Percentiles rank a stretch among this genome's conserved stretches.
phyloP scores from a whole-genome alignment of 495 filamentous ascomycete genomes.

The Tirmania nivea region DNA sequence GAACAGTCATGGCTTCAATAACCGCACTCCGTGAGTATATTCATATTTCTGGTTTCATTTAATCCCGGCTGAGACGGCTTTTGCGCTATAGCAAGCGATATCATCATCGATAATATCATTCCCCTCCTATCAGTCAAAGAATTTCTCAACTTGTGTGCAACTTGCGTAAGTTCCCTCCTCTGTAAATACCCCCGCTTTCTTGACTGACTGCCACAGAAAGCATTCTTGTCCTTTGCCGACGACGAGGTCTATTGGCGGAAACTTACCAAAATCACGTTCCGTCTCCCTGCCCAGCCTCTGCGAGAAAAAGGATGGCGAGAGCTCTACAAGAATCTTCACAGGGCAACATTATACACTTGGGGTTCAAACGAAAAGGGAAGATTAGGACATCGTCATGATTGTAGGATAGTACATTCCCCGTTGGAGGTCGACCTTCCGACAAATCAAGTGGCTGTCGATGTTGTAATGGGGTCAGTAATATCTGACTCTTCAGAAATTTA shows the following conservation, averaged over 20 bases:
- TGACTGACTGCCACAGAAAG: background rate
- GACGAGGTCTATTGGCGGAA: background rate
- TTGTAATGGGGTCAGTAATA: conserved; percentile 7
- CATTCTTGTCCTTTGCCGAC: background rate
- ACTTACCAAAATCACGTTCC: background rate
- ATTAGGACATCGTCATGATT: conserved; percentile 8
- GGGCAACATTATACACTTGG: conserved; percentile 12
- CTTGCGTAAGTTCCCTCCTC: background rate
- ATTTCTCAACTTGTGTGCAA: background rate
- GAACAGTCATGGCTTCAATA: too few species aligned
- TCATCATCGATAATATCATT: background rate
- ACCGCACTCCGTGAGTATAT: too few species aligned
- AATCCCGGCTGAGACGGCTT: background rate
- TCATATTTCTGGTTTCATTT: too few species aligned
- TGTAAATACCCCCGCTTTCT: background rate
- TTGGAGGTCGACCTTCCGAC: background rate
- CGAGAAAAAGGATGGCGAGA: conserved; percentile 2
- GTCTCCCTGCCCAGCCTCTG: background rate
- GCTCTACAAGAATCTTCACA: conserved; percentile 7
- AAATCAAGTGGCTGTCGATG: conserved; percentile 11
- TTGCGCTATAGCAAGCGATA: background rate
- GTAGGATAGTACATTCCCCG: background rate
- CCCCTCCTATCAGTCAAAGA: background rate
- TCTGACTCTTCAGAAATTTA: background rate
- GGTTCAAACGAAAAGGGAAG: conserved; percentile 8